Evolutionary conservation across 257 asterid genomes (phyloP), one percentile per base, ranked within the genome.

Genomic region (Plantago elongata): DNA sequence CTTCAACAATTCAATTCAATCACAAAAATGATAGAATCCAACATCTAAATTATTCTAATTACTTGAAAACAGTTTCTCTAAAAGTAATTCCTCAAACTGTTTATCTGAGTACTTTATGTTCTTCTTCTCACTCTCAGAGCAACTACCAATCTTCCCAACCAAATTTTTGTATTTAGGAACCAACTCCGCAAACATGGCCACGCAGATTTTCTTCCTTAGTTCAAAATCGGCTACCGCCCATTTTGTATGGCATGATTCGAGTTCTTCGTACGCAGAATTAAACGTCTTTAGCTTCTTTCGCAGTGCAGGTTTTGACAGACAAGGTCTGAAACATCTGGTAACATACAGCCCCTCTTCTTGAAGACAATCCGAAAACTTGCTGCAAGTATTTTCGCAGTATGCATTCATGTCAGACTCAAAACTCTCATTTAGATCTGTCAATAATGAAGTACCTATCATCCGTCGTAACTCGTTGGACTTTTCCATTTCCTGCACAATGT

Each of bases 151-250:
- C 13, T 57, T 30, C 1, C 58, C 74, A 0, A 81, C 77, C 63
- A 81, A 78, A 1, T 45, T 22, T 37, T 5, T 8, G 58, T 81
- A 81, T 0, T 22, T 52, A 3, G 75, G 72, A 16, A 78, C 76
- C 75, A 81, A 62, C 3, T 18, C 30, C 4, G 3, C 46, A 1
- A 37, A 43, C 73, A 81, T 34, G 29, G 55, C 34, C 6, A 11
- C 4, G 9, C 78, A 68, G 15, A 81, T 65, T 42, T 71, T 57
- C 4, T 67, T 61, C 54, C 76, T 70, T 12, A 81, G 78, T 5
- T 29, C 50, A 14, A 2, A 7, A 55, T 81, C 83, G 13, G 61
- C 65, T 11, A 78, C 65, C 13, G 13, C 68, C 84, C 87, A 75
- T 3, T 3, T 0, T 10, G 74, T 61, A 11, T 72, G 77, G 1